A percentile compares a stretch with the other conserved stretches of the same genome.
Evolutionary conservation across 345 rosid species (phyloP).

Genomic region (Pistacia atlantica): DNA sequence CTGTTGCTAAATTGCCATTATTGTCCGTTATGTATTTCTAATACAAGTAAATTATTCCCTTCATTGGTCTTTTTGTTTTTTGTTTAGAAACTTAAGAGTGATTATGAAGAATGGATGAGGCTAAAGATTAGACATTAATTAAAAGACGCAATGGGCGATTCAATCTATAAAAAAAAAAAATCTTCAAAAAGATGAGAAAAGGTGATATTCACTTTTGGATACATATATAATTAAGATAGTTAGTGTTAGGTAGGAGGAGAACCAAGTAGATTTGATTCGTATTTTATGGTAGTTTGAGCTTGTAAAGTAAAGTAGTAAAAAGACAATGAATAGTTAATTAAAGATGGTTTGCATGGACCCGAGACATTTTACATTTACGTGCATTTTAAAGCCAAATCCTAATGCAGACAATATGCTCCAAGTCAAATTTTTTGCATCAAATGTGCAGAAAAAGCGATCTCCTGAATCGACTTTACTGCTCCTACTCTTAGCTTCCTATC

Average conservation of each 20-base stretch:
- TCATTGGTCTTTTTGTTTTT: no score
- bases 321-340: constrained; percentile 28
- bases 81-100: no score
- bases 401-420: constrained; percentile 13
- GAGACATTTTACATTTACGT: constrained; percentile 37
- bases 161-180: no score
- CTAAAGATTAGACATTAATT: no score
- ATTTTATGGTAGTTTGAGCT: constrained; percentile 38
- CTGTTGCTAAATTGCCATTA: not conserved
- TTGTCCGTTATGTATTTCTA: not conserved
- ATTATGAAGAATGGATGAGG: no score
- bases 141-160: no score
- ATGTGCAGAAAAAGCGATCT: not conserved
- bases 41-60: no score
- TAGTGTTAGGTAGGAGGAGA: not conserved
- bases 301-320: constrained; percentile 29
- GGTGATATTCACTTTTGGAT: not conserved
- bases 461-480: not conserved
- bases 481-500: not conserved
- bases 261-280: constrained; percentile 3
- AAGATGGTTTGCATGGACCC: constrained; percentile 55
- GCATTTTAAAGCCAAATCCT: constrained; percentile 22
- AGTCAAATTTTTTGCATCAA: not conserved
- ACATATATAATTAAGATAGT: not conserved
- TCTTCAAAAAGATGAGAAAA: not conserved